phyloP scores from a whole-genome alignment of 257 asterid genomes.

The Anisodus tanguticus region DNA sequence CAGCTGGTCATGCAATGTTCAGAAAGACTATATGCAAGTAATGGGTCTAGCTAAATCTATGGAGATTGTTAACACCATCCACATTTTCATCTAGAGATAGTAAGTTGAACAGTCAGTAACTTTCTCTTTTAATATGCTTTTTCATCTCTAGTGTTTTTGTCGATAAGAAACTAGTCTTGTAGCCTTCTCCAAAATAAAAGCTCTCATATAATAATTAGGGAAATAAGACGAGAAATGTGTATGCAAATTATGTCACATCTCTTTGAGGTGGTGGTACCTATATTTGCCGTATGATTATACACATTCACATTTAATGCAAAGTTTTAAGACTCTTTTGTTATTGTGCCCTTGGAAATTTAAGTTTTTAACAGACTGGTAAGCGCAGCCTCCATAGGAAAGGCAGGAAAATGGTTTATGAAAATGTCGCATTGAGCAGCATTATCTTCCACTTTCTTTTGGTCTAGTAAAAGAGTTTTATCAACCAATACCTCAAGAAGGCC shows the following conservation, averaged over 20 bases:
- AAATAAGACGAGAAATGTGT: not conserved
- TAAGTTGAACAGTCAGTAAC: conserved; percentile 10
- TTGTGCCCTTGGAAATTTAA: not conserved
- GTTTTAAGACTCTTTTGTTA: not conserved
- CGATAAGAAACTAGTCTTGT: not conserved
- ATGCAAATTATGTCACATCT: not conserved
- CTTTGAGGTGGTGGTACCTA: not conserved
- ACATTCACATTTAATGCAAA: not conserved
- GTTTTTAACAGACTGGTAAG: not conserved
- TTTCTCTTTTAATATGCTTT: not conserved
- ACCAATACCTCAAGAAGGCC: conserved; percentile 83
- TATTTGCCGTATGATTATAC: not conserved
- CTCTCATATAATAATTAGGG: not conserved
- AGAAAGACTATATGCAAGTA: not conserved
- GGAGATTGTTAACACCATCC: conserved; percentile 12
- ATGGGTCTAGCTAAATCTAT: not conserved
- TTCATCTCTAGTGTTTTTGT: not conserved
- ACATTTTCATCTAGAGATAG: not conserved
- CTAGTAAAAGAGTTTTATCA: conserved; percentile 1
- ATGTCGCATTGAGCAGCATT: not conserved
- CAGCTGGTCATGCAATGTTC: not conserved
- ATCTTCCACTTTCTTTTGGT: not conserved
- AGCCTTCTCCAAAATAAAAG: conserved; percentile 5
- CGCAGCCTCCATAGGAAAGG: not conserved
- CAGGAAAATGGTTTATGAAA: not conserved